Evolutionary conservation across 176 grass and related monocot species (phyloP).

Genomic region (Puya raimondii): DNA sequence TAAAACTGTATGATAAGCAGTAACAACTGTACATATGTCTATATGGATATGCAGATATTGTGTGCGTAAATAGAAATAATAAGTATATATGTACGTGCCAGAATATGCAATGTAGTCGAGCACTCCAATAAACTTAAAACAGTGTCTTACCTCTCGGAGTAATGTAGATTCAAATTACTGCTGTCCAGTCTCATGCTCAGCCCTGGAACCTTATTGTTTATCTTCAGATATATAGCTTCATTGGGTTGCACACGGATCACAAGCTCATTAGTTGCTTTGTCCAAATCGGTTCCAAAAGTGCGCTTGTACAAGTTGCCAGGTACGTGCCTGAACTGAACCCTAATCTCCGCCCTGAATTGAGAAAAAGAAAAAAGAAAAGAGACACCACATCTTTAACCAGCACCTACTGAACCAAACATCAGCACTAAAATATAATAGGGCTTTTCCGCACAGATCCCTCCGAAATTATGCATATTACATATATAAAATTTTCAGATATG

Average conservation of each 20-base stretch:
- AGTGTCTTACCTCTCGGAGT: constrained; percentile 36
- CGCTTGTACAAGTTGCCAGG: constrained; percentile 77
- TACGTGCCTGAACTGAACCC: constrained; percentile 88
- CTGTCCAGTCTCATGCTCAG: constrained; percentile 80
- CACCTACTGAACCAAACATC: no score
- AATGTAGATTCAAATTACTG: constrained; percentile 77
- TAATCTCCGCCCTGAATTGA: constrained; percentile 68
- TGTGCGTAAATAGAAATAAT: no score
- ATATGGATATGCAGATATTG: no score
- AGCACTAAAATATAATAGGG: no score
- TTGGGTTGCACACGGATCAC: constrained; percentile 81
- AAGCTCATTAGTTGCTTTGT: constrained; percentile 76
- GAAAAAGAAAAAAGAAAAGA: not conserved
- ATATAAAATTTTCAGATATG: no score
- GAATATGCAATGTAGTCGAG: no score
- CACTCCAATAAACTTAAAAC: no score
- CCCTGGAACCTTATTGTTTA: constrained; percentile 90
- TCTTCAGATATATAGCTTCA: constrained; percentile 95
- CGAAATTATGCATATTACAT: no score
- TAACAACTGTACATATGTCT: no score
- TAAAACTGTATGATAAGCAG: no score
- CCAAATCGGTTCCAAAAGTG: constrained; percentile 40
- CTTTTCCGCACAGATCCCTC: no score
- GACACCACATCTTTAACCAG: not conserved
- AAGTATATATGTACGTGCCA: no score